Base-by-base conservation (phyloP, 2,329 filamentous ascomycete species). In the Plenodomus tracheiphilus region DNA sequence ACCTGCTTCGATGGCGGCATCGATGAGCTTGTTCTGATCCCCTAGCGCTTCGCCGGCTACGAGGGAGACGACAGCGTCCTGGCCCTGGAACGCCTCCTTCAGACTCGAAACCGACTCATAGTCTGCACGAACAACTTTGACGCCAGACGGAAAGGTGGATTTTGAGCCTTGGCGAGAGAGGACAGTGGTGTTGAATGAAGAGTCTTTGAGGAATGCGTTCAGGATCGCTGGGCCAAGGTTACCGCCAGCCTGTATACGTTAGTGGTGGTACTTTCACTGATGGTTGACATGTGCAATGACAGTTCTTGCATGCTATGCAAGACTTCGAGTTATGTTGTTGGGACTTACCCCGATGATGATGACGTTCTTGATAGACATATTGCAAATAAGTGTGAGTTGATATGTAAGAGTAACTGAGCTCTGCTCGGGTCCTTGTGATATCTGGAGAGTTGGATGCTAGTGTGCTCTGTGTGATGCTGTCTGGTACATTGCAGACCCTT, bases 1-100 rank as follows among this genome's bases (percentile, higher is more conserved):
- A 1, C 83, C 81, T 1, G 83, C 82, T 3, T 77, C 77, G 21
- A 83, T 72, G 25, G 83, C 79, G 1, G 84, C 85, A 25, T 86
- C 79, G 38, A 86, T 75, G 39, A 86, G 71, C 13, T 71, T 70
- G 40, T 73, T 73, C 59, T 85, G 82, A 1, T 78, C 65, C 2
- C 62, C 66, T 10, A 77, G 64, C 18, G 71, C 71, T 2, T 58
- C 55, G 13, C 72, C 74, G 7, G 74, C 76, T 35, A 83, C 69
- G 1, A 77, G 71, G 1, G 74, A 73, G 21, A 86, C 65, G 16
- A 86, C 74, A 1, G 79, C 84, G 53, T 86, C 83, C 48, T 84
- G 78, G 34, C 79, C 81, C 39, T 75, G 59, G 40, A 87, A 75
- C 2, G 79, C 80, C 1, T 72, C 53, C 0, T 69, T 76, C 13